Percentiles rank a stretch among this genome's conserved stretches.
Conservation (phyloP, 2,329 filamentous ascomycete species). For the Pseudocercospora musae region DNA sequence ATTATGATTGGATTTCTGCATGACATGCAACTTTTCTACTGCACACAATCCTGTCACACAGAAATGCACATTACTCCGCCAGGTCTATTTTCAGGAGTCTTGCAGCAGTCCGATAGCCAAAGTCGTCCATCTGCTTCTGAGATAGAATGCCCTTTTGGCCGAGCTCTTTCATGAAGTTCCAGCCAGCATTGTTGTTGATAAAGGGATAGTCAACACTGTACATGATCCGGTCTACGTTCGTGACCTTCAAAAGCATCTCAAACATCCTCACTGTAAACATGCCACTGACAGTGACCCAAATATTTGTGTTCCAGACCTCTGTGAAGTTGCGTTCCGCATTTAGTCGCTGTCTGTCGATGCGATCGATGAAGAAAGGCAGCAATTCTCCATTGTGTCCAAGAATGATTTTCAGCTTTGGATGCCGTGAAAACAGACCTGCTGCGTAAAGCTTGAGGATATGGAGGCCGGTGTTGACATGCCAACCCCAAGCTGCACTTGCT, state of each 20-base stretch:
- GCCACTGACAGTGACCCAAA: constrained; percentile 57
- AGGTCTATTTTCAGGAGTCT: constrained; percentile 35
- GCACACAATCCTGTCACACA: too few relatives aligned
- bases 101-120: constrained; percentile 50
- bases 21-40: too few relatives aligned
- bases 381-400: constrained; percentile 57
- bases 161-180: constrained; percentile 48
- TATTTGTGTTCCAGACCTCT: constrained; percentile 38
- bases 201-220: constrained; percentile 59
- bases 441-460: constrained; percentile 51
- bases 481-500: constrained; percentile 45
- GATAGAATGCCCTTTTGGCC: constrained; percentile 47
- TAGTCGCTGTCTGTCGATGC: constrained; percentile 32
- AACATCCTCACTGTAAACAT: constrained; percentile 36
- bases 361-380: constrained; percentile 54
- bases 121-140: constrained; percentile 45
- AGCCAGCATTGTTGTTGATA: constrained; percentile 45
- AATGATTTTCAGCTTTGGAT: constrained; percentile 53
- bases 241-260: constrained; percentile 28
- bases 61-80: too few relatives aligned
- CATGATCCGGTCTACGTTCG: constrained; percentile 47
- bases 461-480: constrained; percentile 50
- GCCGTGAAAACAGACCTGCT: constrained; percentile 53
- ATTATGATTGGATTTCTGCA: too few relatives aligned
- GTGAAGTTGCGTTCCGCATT: constrained; percentile 2